Conservation (phyloP, 1,284 basidiomycete species). For the Sporisorium reilianum region DNA sequence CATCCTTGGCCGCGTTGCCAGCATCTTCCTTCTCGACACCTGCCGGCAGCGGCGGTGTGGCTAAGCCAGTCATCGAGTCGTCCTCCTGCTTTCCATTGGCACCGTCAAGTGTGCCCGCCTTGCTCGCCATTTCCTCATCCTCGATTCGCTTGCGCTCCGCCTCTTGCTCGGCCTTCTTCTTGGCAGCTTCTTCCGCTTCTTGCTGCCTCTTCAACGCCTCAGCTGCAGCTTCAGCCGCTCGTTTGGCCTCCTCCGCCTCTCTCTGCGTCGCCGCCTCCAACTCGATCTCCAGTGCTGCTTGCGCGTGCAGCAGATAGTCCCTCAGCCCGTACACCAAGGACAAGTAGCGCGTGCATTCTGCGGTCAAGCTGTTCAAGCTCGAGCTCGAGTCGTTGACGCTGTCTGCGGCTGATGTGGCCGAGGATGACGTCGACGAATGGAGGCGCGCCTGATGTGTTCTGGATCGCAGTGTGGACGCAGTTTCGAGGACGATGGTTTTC, state of each 20-base stretch:
- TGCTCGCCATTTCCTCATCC: conserved; percentile 3
- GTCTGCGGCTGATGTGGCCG: conserved; percentile 11
- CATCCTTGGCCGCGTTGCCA: conserved; percentile 23
- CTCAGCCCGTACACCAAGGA: conserved; percentile 40
- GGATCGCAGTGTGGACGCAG: conserved; percentile 43
- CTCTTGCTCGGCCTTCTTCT: conserved; percentile 14
- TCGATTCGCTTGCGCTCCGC: conserved; percentile 14
- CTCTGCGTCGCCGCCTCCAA: conserved; percentile 44
- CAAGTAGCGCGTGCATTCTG: conserved; percentile 41
- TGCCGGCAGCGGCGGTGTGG: conserved; percentile 23
- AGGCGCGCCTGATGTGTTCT: conserved; percentile 39
- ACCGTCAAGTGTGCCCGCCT: not conserved
- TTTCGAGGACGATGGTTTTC: conserved; percentile 46
- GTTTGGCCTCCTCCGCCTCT: conserved; percentile 36
- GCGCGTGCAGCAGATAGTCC: conserved; percentile 46
- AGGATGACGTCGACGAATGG: conserved; percentile 10
- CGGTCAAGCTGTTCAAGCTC: conserved; percentile 32
- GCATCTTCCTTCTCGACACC: not conserved
- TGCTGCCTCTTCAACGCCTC: conserved; percentile 33
- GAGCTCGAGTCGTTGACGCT: conserved; percentile 21
- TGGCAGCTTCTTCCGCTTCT: conserved; percentile 19
- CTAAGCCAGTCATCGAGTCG: conserved; percentile 15
- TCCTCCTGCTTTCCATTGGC: conserved; percentile 9
- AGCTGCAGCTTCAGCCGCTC: conserved; percentile 32
- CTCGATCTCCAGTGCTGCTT: conserved; percentile 47